A percentile compares a stretch with the other conserved stretches of the same genome.
Evolutionary conservation across 1,284 basidiomycete genomes (phyloP).

Genomic region (Cryptococcus amylolentus): DNA sequence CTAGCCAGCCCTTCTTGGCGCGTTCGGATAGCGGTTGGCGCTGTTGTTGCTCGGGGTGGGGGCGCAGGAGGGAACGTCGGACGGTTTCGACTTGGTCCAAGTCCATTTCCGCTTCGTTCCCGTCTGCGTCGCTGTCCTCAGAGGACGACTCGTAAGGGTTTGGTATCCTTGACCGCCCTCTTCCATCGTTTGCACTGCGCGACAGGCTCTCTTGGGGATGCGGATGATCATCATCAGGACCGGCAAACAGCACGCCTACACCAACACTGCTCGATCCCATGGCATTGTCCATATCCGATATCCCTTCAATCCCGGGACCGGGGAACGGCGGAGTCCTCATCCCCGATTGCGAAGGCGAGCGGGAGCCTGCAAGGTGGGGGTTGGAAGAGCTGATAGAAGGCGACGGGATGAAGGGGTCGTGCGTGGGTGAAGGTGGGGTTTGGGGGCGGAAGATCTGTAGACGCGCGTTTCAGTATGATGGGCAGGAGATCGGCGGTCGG

Average conservation of each 20-base stretch:
- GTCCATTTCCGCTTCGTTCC: conserved; percentile 30
- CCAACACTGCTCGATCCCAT: conserved; percentile 22
- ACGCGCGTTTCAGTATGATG: background rate
- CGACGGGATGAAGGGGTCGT: conserved; percentile 44
- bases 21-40: conserved; percentile 14
- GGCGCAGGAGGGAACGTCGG: conserved; percentile 26
- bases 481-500: background rate
- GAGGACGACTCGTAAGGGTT: conserved; percentile 42
- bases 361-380: conserved; percentile 29
- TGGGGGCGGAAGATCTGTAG: conserved; percentile 39
- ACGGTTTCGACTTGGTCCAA: conserved; percentile 37
- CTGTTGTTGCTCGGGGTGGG: conserved; percentile 5
- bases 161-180: conserved; percentile 21
- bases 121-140: conserved; percentile 28
- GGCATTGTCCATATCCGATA: conserved; percentile 37
- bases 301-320: conserved; percentile 37
- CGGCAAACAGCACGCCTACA: conserved; percentile 31
- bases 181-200: conserved; percentile 13
- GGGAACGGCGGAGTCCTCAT: conserved; percentile 40
- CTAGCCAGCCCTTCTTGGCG: conserved; percentile 47
- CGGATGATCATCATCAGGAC: conserved; percentile 2
- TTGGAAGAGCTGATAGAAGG: conserved; percentile 30
- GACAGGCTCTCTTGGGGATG: background rate
- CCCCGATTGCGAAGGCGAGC: conserved; percentile 27
- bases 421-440: conserved; percentile 36